Conservation (phyloP, 2,329 filamentous ascomycete species). For the Aspergillus unguis region DNA sequence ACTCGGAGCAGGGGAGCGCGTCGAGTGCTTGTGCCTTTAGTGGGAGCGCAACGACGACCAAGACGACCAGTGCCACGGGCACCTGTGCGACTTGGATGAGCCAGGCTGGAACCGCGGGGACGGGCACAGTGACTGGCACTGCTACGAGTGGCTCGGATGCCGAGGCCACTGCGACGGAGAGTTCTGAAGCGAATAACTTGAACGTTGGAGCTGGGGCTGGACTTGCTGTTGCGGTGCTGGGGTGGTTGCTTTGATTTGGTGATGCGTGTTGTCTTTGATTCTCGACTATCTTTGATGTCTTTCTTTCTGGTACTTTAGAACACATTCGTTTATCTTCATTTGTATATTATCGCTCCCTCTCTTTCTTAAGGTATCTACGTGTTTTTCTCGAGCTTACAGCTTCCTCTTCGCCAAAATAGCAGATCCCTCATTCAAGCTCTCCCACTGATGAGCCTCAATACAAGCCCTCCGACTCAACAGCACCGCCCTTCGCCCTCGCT, state of each 20-base stretch:
- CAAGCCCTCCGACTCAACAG: conserved; percentile 34
- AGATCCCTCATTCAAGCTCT: conserved; percentile 25
- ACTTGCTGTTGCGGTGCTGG: neutral
- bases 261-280: neutral
- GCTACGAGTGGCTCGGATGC: too few species aligned
- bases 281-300: neutral
- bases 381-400: neutral
- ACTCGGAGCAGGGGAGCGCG: conserved; percentile 36
- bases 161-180: neutral
- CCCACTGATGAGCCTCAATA: conserved; percentile 34
- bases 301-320: neutral
- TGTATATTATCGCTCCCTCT: too few species aligned
- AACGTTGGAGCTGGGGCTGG: neutral
- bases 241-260: neutral
- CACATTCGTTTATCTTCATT: too few species aligned
- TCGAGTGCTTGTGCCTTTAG: conserved; percentile 42
- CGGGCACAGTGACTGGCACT: neutral
- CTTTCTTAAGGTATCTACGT: too few species aligned
- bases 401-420: conserved; percentile 28
- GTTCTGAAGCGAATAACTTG: neutral
- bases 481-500: conserved; percentile 29
- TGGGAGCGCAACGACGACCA: conserved; percentile 40
- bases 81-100: conserved; percentile 29
- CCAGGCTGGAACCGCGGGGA: neutral
- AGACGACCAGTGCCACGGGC: conserved; percentile 36